Base-by-base conservation (phyloP, 2,329 filamentous ascomycete species). In the Graphiopsis chlorocephala region DNA sequence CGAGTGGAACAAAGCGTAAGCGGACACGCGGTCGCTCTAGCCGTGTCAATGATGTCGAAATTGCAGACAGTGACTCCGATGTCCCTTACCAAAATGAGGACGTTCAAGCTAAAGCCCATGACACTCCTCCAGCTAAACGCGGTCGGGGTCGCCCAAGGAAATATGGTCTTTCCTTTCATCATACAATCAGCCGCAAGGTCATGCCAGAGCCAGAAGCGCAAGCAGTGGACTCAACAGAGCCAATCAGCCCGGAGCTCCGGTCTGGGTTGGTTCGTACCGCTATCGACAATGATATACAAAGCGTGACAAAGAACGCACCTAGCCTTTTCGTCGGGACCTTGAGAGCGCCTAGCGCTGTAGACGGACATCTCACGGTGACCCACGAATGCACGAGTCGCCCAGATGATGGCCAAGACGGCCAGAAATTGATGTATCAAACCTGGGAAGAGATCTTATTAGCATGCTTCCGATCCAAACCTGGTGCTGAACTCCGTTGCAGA, bases 51-150 rank as follows among this genome's bases (percentile, higher is more conserved):
- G 33, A 62, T n/a, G 38, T 38, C 17, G 60, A 55, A 45, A 33
- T 62, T 8, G 25, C 33, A 11, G 26, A 62, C 48, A 62, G 60
- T 23, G 48, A 62, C 29, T 62, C 60, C n/a, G 48, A 55, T 45
- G n/a, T 45, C 29, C 38, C 45, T 52, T 10, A 5, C 20, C 59
- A 52, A 33, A 4, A 10, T n/a, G 38, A 45, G n/a, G 7, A 20
- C n/a, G 15, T 25, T 15, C 59, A 28, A 50, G 29, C 17, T n/a
- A 33, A 53, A 35, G 47, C 28, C 28, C 20, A 14, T 4, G 47
- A 12, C 23, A 33, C 28, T 25, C 15, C 29, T 38, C 29, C 28
- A 33, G 20, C 20, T 7, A 56, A 56, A 38, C 29, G 53, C 23
- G 29, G 53, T 23, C 53, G n/a, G 4, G 53, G 53, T 14, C 53